Percentiles rank a stretch among this genome's conserved stretches.
Conservation (phyloP, 164 flowering plant genomes). For the Vitis cinerea region DNA sequence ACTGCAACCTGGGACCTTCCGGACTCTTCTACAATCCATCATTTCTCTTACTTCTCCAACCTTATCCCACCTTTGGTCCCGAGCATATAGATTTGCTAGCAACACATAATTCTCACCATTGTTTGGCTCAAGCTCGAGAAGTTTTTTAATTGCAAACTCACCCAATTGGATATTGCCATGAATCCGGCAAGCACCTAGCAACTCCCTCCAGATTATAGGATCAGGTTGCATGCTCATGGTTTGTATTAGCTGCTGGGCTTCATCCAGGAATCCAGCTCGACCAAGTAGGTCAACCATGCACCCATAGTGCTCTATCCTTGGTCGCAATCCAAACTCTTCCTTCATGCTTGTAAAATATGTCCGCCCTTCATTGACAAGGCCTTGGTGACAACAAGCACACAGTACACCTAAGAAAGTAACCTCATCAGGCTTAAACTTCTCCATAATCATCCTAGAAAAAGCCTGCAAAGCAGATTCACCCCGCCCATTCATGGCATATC, state of each 20-base stretch:
- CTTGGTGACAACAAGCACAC: constrained; percentile 35
- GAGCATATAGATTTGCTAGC: constrained; percentile 27
- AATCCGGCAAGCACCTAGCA: constrained; percentile 30
- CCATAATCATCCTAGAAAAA: constrained; percentile 18
- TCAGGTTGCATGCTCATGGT: constrained; percentile 28
- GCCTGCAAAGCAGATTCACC: constrained; percentile 22
- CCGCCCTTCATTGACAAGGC: constrained; percentile 26
- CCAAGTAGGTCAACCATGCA: constrained; percentile 39
- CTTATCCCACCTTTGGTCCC: constrained; percentile 22
- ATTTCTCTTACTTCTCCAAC: constrained; percentile 22
- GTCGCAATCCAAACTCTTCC: constrained; percentile 21
- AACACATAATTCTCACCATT: constrained; percentile 26
- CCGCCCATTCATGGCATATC: constrained; percentile 30
- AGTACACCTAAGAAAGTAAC: constrained; percentile 27
- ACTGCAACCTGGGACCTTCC: constrained; percentile 29
- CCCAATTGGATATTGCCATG: constrained; percentile 20
- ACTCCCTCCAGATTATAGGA: constrained; percentile 29
- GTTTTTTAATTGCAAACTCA: constrained; percentile 20
- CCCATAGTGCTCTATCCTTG: constrained; percentile 31
- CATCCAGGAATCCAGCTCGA: constrained; percentile 28
- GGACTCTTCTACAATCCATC: constrained; percentile 18
- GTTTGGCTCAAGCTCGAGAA: constrained; percentile 28
- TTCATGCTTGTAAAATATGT: constrained; percentile 18
- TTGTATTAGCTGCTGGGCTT: constrained; percentile 26
- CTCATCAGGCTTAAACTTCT: constrained; percentile 22